These are phyloP conservation scores for Setaria italica DNA, from an alignment of 202 grass and related monocot species.

Conservation along the genomic window DNA sequence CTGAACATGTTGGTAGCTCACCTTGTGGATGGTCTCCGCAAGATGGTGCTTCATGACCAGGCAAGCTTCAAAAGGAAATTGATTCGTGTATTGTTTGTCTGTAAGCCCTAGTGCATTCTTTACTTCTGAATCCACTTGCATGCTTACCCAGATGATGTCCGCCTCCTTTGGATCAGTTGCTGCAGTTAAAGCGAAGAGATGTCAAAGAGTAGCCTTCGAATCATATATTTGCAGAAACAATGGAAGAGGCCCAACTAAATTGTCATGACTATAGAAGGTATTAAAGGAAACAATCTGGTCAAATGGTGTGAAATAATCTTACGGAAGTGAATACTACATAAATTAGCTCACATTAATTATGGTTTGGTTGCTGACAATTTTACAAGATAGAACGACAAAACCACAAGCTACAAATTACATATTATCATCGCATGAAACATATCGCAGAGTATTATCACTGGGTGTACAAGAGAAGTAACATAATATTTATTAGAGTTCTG, in stretches of 20 bases:
- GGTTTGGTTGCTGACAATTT: background rate
- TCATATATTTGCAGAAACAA: conserved; percentile 22
- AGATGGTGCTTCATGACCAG: conserved; percentile 97
- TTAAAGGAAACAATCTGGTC: conserved; percentile 32
- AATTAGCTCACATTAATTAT: conserved; percentile 15
- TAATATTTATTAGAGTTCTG: conserved; percentile 9
- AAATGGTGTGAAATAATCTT: background rate
- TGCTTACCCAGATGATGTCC: conserved; percentile 90
- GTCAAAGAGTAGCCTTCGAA: conserved; percentile 33
- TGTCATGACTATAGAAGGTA: background rate
- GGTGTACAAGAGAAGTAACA: conserved; percentile 5
- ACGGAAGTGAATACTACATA: background rate
- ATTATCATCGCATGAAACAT: background rate
- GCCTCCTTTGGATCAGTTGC: conserved; percentile 83
- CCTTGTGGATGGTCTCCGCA: conserved; percentile 87
- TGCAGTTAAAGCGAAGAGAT: conserved; percentile 47
- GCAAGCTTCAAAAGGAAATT: conserved; percentile 97
- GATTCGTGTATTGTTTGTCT: conserved; percentile 85
- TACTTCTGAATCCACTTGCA: conserved; percentile 90
- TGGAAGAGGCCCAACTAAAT: conserved; percentile 22
- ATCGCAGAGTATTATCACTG: conserved; percentile 7
- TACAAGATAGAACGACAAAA: background rate
- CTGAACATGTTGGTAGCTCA: conserved; percentile 38
- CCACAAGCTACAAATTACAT: background rate
- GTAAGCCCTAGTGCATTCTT: conserved; percentile 76